Percentiles rank a stretch among this genome's conserved stretches.
Evolutionary conservation across 2,329 filamentous ascomycete species (phyloP).

Genomic region (Aspergillus japonicus): DNA sequence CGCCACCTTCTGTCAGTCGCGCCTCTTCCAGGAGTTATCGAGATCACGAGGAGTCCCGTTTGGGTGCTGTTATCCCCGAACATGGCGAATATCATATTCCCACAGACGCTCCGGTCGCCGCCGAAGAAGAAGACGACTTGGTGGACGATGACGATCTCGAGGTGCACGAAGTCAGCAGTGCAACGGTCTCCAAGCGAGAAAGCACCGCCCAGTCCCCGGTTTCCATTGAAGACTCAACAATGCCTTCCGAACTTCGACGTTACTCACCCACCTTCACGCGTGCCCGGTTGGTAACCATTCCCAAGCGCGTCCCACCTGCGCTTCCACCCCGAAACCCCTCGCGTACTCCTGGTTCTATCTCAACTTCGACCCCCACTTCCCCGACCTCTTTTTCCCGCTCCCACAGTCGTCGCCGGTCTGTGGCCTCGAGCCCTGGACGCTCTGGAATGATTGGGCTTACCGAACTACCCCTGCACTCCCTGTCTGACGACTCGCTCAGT

Average conservation of each 20-base stretch:
- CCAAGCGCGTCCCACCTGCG: slow-evolving; percentile 72
- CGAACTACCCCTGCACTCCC: slow-evolving; percentile 18
- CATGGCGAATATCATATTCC: slow-evolving; percentile 16
- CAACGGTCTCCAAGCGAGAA: slow-evolving; percentile 52
- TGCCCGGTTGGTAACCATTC: slow-evolving; percentile 79
- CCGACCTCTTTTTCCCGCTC: slow-evolving; percentile 26
- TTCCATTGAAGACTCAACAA: slow-evolving; percentile 45
- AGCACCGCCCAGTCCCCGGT: slow-evolving; percentile 31
- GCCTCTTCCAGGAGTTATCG: slow-evolving; percentile 35
- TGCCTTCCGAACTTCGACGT: slow-evolving; percentile 58
- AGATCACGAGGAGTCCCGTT: slow-evolving; percentile 25
- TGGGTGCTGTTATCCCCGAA: slow-evolving; percentile 28
- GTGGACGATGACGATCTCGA: slow-evolving; percentile 31
- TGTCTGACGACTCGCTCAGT: slow-evolving; percentile 15
- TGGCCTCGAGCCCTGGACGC: slow-evolving; percentile 24
- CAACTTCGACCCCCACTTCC: slow-evolving; percentile 24
- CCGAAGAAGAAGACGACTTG: slow-evolving; percentile 17
- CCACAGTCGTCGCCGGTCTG: slow-evolving; percentile 22
- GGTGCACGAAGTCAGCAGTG: slow-evolving; percentile 50
- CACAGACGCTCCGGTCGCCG: slow-evolving; percentile 11
- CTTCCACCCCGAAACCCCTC: slow-evolving; percentile 72
- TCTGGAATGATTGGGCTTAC: slow-evolving; percentile 18
- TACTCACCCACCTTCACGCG: slow-evolving; percentile 69
- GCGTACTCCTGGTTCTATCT: slow-evolving; percentile 26
- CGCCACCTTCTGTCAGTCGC: slow-evolving; percentile 34